phyloP scores from a whole-genome alignment of 768 basidiomycete genomes.

The Sarcodon sp. region DNA sequence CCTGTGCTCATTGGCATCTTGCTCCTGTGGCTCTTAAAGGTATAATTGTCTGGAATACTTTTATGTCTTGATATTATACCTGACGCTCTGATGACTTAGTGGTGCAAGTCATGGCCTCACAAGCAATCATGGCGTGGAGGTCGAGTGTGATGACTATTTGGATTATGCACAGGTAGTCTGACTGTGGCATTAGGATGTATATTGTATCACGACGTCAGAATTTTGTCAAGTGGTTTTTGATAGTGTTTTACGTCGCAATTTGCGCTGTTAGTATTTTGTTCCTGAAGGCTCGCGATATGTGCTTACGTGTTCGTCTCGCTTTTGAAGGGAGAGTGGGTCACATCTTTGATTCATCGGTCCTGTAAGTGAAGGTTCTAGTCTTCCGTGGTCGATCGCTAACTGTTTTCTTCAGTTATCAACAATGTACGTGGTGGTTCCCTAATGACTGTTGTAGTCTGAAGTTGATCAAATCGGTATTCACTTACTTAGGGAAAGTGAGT shows the following conservation, averaged over 20 bases:
- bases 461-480: too few species aligned
- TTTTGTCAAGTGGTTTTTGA: conserved; percentile 25
- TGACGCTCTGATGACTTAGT: conserved; percentile 20
- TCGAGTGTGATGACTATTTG: conserved; percentile 10
- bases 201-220: conserved; percentile 33
- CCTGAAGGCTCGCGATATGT: too few species aligned
- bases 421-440: conserved; percentile 3
- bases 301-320: too few species aligned
- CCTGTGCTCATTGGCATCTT: conserved; percentile 37
- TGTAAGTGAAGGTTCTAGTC: neutral
- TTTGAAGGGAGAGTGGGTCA: too few species aligned
- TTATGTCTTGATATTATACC: neutral
- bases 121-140: conserved; percentile 52
- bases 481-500: too few species aligned
- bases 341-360: too few species aligned
- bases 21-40: conserved; percentile 52
- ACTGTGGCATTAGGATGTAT: conserved; percentile 5
- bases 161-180: too few species aligned
- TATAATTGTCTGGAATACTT: conserved; percentile 9
- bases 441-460: too few species aligned
- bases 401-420: conserved; percentile 2
- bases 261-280: conserved; percentile 6
- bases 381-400: neutral
- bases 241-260: conserved; percentile 24
- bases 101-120: conserved; percentile 50